phyloP scores from a whole-genome alignment of 2,329 filamentous ascomycete species.

The Cladophialophora yegresii region DNA sequence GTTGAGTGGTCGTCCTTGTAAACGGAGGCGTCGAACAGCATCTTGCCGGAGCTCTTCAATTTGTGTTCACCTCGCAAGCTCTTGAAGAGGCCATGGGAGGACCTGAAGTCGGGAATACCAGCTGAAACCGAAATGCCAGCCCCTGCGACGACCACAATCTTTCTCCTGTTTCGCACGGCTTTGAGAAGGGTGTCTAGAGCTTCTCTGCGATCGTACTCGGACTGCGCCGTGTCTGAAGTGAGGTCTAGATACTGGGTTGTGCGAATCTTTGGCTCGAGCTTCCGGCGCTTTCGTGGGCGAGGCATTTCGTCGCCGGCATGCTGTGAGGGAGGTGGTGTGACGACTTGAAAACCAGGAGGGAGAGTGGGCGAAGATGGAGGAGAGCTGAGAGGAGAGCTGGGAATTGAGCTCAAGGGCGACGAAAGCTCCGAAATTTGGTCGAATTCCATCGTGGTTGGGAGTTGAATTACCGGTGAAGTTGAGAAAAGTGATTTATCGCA shows the following conservation, averaged over 20 bases:
- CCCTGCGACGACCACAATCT: slow-evolving; percentile 94
- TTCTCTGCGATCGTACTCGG: slow-evolving; percentile 55
- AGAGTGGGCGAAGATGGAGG: slow-evolving; percentile 44
- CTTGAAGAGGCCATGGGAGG: slow-evolving; percentile 83
- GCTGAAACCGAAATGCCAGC: slow-evolving; percentile 96
- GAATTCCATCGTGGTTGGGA: slow-evolving; percentile 28
- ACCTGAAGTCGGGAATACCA: slow-evolving; percentile 96
- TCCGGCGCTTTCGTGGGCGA: slow-evolving; percentile 74
- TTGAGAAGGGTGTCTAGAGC: slow-evolving; percentile 71
- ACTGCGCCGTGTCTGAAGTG: slow-evolving; percentile 39
- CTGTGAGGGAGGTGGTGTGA: slow-evolving; percentile 49
- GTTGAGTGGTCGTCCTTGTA: slow-evolving; percentile 91
- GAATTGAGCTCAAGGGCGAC: slow-evolving; percentile 32
- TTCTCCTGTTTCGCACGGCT: slow-evolving; percentile 82
- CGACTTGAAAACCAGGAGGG: slow-evolving; percentile 44
- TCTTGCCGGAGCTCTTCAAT: slow-evolving; percentile 88
- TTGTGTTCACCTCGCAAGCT: slow-evolving; percentile 84
- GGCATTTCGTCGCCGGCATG: slow-evolving; percentile 62
- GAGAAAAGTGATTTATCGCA: slow-evolving; percentile 28
- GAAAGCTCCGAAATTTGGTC: slow-evolving; percentile 31
- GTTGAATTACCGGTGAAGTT: slow-evolving; percentile 8
- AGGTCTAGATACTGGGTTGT: slow-evolving; percentile 83
- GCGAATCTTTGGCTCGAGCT: slow-evolving; percentile 65
- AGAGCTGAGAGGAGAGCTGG: slow-evolving; percentile 50
- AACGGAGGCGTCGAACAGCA: slow-evolving; percentile 95